phyloP scores from a whole-genome alignment of 495 filamentous ascomycete genomes.

The Penicillium bovifimosum region DNA sequence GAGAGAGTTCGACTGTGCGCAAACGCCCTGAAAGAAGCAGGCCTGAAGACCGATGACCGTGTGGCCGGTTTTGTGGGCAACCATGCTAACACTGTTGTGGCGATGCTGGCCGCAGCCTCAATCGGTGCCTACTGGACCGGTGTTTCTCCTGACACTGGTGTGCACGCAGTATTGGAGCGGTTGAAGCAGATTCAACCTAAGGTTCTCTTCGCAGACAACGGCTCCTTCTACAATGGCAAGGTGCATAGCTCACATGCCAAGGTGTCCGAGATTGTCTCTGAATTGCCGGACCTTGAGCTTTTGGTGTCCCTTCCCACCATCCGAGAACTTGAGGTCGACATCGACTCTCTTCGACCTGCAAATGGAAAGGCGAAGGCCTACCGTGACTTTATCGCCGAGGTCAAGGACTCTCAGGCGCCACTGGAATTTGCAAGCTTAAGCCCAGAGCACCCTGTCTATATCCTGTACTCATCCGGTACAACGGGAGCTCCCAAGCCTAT shows the following conservation, averaged over 20 bases:
- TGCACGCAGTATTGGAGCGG: conserved; percentile 73
- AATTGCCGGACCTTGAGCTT: conserved; percentile 56
- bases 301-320: conserved; percentile 68
- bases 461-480: conserved; percentile 82
- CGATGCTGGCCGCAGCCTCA: conserved; percentile 74
- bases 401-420: conserved; percentile 37
- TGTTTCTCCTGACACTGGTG: conserved; percentile 79
- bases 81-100: conserved; percentile 76
- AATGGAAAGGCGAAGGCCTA: conserved; percentile 50
- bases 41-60: conserved; percentile 60
- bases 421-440: conserved; percentile 67
- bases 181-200: conserved; percentile 75
- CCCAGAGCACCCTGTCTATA: conserved; percentile 82
- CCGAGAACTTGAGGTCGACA: conserved; percentile 39
- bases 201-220: conserved; percentile 80
- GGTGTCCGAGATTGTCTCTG: conserved; percentile 61
- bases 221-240: conserved; percentile 83
- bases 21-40: conserved; percentile 59
- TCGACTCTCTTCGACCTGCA: conserved; percentile 41
- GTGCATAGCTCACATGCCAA: conserved; percentile 67
- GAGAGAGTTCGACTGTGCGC: conserved; percentile 70
- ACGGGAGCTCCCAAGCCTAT: conserved; percentile 92
- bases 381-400: conserved; percentile 42
- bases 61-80: conserved; percentile 87
- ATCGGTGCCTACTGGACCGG: conserved; percentile 89